Base-by-base conservation (phyloP, 73 alveolate genomes). In the Uronychia setigera region DNA sequence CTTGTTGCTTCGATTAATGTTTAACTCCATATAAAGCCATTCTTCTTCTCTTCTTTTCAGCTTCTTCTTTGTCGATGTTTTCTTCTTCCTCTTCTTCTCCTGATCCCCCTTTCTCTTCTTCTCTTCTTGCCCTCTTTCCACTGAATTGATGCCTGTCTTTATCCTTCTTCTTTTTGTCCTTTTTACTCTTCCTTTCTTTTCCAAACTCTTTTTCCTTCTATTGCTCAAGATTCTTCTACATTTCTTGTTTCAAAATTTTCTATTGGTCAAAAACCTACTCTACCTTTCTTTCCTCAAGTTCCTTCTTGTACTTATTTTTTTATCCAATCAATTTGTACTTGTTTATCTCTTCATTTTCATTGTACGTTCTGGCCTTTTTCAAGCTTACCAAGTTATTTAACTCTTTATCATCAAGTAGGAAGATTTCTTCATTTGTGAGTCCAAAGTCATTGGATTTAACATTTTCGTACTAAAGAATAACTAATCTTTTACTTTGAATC, bases 401-500 rank as follows among this genome's bases (percentile, higher is more conserved):
- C 30, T 96, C 80, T 80, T 93, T 95, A 92, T 96, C 99, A 90
- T 98, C 99, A 60, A 97, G 94, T 35, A 92, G 93, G 13, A 98
- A 84, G 80, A 98, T 81, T 89, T 97, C 99, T 78, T 98, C 99
- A 86, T 96, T 97, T 28, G 98, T 97, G 26, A 98, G 93, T 1
- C 99, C 99, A 80, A 93, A 98, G 81, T 94, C 97, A 60, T 92
- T 95, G 79, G 92, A 86, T 0, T 83, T 83, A 25, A 98, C 99
- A 86, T 97, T 94, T 0, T 94, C 91, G 89, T 98, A 98, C 92
- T 81, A 67, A 25, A 26, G 29, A 13, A 67, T 13, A 13, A 26
- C n/a, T 19, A 46, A 46, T 5, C 5, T 5, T 11, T 5, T 28
- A 67, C 32, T 30, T 91, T 96, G 85, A 98, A 98, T 80, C 94